Conservation (phyloP, 768 basidiomycete genomes). For the Bullera alba region DNA sequence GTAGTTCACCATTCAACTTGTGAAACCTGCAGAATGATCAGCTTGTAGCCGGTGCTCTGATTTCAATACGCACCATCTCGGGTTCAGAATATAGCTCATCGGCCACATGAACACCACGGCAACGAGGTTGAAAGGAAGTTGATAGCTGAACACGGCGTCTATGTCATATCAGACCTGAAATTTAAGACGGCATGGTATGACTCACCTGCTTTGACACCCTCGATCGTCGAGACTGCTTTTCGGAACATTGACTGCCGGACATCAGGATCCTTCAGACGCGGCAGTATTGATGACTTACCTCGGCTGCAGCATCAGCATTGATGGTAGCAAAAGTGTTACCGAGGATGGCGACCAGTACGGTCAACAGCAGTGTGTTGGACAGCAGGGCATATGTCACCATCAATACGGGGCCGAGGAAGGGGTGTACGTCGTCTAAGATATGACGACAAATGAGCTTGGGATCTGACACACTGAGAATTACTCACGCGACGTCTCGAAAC, state of each 20-base stretch:
- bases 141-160: conserved; percentile 87
- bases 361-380: conserved; percentile 85
- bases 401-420: conserved; percentile 79
- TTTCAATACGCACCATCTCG: conserved; percentile 58
- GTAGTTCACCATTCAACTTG: conserved; percentile 56
- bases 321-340: conserved; percentile 93
- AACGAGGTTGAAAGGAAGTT: conserved; percentile 82
- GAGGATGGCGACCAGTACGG: conserved; percentile 58
- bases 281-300: conserved; percentile 56
- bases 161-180: background rate
- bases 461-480: conserved; percentile 26
- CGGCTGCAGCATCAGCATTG: conserved; percentile 84
- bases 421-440: conserved; percentile 65
- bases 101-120: conserved; percentile 84
- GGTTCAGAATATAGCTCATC: conserved; percentile 71
- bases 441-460: background rate
- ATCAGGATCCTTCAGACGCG: conserved; percentile 3
- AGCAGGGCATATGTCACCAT: conserved; percentile 72
- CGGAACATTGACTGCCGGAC: conserved; percentile 77
- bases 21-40: conserved; percentile 56
- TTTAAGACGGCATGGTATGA: background rate
- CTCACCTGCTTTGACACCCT: conserved; percentile 57
- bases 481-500: conserved; percentile 75
- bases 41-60: background rate
- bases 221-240: conserved; percentile 85